Evolutionary conservation across 179 eudicot species (phyloP), one percentile per base, ranked within the genome.

Genomic region (Carnegiea gigantea): DNA sequence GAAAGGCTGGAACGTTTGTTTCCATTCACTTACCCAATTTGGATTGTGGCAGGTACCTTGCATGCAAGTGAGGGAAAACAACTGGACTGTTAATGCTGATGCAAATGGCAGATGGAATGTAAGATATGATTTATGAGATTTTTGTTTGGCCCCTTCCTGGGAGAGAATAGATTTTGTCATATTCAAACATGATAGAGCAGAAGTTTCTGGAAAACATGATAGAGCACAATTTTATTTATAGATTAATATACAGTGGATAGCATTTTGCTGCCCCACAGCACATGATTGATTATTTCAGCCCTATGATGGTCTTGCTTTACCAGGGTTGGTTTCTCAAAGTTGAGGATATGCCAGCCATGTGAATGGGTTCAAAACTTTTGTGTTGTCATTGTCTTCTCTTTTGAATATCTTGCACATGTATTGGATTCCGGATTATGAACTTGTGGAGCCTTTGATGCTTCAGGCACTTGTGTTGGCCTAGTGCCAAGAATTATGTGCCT

Each of bases 11-110:
- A 40, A 77, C n/a, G 28, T 44, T 76, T 83, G 4, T 23, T 70
- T 38, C 73, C 9, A 5, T 60, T 80, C 73, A 20, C 30, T 76
- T 53, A 26, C 10, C 57, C 24, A 44, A 15, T 10, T 79, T 20
- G 30, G 80, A 77, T 73, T 70, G 26, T 79, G 81, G 75, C 94
- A 95, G 97, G 76, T 93, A 65, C 90, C 98, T 1, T 93, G 93
- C 83, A 26, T 95, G 82, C 97, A 95, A 87, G 68, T 92, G 80
- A 89, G 92, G 81, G 98, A 95, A 88, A 95, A 95, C 74, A 95
- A 93, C 82, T 95, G 98, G 98, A 88, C 92, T 1, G 49, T 95
- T 38, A 95, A 92, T 83, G 88, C 92, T 38, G 91, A 95, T 78
- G 78, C 79, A 2, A 90, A 91, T 28, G 92, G 95, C 79, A 86